Evolutionary conservation across 1,284 basidiomycete genomes (phyloP), one percentile per base, ranked within the genome.

Genomic region (Pseudozyma pruni): DNA sequence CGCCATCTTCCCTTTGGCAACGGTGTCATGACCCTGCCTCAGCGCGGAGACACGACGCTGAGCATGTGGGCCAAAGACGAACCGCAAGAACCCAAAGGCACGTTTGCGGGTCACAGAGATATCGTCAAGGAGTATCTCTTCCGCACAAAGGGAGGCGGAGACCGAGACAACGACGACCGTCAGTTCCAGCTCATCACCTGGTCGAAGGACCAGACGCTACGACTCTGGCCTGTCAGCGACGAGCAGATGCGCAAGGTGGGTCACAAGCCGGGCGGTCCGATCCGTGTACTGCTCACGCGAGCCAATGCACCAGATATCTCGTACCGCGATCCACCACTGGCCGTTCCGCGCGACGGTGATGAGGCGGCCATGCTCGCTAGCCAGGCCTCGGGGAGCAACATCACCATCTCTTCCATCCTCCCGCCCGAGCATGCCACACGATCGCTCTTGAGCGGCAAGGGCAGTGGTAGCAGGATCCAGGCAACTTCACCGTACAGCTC

Each of bases 111-210:
- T 0, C 93, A 96, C 81, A 87, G 88, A 0, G 94, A 96, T 76
- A 91, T 94, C 5, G 95, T 98, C 33, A 97, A 97, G 77, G 95
- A 99, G 83, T 99, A 96, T 78, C 94, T 99, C 2, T 98, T 96
- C 94, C 86, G 96, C 57, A 88, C 87, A 0, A 79, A 85, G 46
- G 87, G 87, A 40, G 85, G 85, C 0, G 74, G 83, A 11, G 83
- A 86, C 31, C 31, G 52, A 9, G 50, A 54, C 3, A 40, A 47
- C 42, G 80, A 81, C 22, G 77, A 81, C 43, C 67, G 80, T n/a
- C 62, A 66, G 19, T 81, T 78, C 57, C 80, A 82, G 70, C 75
- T 98, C 3, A 92, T 98, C 46, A 98, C 94, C 0, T 98, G 94
- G 95, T 92, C 92, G 2, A 95, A 94, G 82, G 96, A 98, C 79